Conservation (phyloP, 2,329 filamentous ascomycete species). For the Penicillium sp. region DNA sequence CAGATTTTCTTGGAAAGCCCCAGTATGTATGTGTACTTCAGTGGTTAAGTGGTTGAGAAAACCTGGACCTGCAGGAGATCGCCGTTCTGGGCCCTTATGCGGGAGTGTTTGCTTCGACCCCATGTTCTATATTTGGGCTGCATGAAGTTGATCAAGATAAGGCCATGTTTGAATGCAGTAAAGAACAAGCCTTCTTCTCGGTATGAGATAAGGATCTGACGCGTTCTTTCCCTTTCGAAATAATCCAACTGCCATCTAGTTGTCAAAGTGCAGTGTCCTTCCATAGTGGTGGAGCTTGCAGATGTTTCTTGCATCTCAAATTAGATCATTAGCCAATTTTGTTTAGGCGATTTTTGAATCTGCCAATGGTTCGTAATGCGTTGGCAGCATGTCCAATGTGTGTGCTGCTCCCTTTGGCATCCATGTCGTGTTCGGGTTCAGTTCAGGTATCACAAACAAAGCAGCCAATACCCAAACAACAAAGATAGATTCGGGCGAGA, state of each 20-base stretch:
- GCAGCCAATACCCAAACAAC: background rate
- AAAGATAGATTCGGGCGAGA: background rate
- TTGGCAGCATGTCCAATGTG: background rate
- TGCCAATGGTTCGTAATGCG: background rate
- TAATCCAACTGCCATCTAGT: background rate
- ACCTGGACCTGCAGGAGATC: conserved; percentile 16
- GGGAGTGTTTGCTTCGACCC: conserved; percentile 4
- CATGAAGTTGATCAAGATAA: conserved; percentile 4
- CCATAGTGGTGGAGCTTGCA: background rate
- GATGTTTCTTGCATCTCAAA: conserved; percentile 1
- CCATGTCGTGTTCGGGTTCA: background rate
- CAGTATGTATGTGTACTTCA: background rate
- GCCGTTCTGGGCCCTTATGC: background rate
- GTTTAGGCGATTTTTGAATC: background rate
- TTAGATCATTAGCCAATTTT: conserved; percentile 6
- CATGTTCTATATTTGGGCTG: conserved; percentile 24
- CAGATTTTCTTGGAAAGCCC: conserved; percentile 1
- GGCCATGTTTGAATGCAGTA: conserved; percentile 8
- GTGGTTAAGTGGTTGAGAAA: background rate
- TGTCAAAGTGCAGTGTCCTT: background rate
- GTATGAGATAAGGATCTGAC: background rate
- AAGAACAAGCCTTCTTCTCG: background rate
- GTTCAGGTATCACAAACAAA: background rate
- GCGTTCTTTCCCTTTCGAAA: background rate
- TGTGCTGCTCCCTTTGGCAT: background rate